A percentile compares a stretch with the other conserved stretches of the same genome.
Conservation (phyloP, 257 asterid species). For the Solanum bulbocastanum region DNA sequence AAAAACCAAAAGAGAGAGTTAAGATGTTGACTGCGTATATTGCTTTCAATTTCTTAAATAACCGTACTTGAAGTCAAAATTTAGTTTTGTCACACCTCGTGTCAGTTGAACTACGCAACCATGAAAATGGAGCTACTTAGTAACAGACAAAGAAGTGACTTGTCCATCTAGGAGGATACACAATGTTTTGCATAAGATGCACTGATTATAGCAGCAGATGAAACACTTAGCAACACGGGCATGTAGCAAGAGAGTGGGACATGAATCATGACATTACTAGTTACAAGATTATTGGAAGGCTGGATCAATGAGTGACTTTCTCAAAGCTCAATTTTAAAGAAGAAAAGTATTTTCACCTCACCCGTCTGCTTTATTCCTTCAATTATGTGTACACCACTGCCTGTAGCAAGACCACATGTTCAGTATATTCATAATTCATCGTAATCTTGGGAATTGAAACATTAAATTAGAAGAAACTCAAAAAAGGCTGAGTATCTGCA, state of each 20-base stretch:
- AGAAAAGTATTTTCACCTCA: not conserved
- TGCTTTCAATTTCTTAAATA: not conserved
- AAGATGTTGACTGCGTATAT: not conserved
- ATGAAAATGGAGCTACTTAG: not conserved
- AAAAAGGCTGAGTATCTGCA: not conserved
- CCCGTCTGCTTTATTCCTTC: not conserved
- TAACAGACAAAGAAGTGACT: not conserved
- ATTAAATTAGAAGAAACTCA: not conserved
- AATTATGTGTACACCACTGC: not conserved
- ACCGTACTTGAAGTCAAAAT: not conserved
- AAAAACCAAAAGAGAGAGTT: not conserved
- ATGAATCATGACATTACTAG: not conserved
- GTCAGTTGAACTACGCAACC: not conserved
- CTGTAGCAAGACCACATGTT: not conserved
- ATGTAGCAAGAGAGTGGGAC: not conserved
- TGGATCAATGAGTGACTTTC: not conserved
- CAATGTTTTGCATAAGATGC: not conserved
- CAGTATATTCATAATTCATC: not conserved
- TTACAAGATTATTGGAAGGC: not conserved
- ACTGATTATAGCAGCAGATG: not conserved
- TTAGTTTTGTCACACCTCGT: not conserved
- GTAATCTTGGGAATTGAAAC: not conserved
- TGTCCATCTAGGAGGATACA: not conserved
- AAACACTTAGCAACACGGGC: not conserved
- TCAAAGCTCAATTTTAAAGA: not conserved